Conservation (phyloP, 148 eudicot species). For the Cornus controversa region DNA sequence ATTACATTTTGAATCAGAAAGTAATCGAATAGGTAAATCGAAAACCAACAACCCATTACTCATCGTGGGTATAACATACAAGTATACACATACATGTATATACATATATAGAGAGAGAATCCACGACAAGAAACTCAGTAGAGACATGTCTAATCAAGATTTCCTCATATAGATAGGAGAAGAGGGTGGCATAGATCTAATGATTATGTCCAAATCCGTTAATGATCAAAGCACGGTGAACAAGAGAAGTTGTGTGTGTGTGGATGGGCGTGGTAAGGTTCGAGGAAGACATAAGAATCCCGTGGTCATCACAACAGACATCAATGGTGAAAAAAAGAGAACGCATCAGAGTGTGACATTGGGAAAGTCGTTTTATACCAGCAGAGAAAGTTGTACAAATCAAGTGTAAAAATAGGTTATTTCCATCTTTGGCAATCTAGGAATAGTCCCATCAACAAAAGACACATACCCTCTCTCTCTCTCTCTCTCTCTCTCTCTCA, state of each 20-base stretch:
- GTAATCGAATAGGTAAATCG: too few species aligned
- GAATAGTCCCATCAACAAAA: constrained; percentile 54
- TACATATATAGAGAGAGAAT: neutral
- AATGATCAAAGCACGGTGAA: constrained; percentile 32
- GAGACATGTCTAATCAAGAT: constrained; percentile 31
- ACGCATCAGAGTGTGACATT: neutral
- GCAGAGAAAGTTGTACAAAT: constrained; percentile 44
- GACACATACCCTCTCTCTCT: constrained; percentile 11
- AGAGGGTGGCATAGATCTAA: constrained; percentile 32
- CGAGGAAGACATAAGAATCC: constrained; percentile 22
- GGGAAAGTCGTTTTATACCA: constrained; percentile 50
- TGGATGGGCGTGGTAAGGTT: constrained; percentile 4
- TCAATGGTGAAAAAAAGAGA: constrained; percentile 7
- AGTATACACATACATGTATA: too few species aligned
- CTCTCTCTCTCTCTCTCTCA: too few species aligned
- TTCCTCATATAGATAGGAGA: constrained; percentile 33
- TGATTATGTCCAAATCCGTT: constrained; percentile 54
- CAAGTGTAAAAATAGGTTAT: constrained; percentile 38
- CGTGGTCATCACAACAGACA: neutral
- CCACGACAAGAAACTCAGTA: neutral
- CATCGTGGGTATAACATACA: too few species aligned
- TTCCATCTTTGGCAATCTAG: constrained; percentile 50
- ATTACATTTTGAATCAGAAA: too few species aligned
- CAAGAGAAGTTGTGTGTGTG: neutral
- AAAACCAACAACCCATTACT: too few species aligned